Conservation (phyloP, 805 yeast genomes). For the Starmerella geochares region DNA sequence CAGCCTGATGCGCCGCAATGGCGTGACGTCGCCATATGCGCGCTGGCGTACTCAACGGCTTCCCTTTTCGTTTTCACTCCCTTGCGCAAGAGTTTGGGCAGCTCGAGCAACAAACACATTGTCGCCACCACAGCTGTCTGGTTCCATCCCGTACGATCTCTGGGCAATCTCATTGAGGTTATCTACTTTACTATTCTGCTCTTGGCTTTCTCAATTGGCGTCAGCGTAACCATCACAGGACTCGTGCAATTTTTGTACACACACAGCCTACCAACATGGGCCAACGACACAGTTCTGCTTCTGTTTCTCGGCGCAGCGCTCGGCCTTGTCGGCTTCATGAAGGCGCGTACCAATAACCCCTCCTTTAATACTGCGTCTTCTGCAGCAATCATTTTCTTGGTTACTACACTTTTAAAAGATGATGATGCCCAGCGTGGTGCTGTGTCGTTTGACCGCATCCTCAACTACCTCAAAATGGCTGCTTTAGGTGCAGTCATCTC, state of each 20-base stretch:
- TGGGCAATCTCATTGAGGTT: constrained; percentile 73
- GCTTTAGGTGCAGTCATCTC: constrained; percentile 51
- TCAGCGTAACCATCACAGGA: constrained; percentile 43
- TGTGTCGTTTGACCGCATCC: constrained; percentile 46
- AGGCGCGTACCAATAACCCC: constrained; percentile 53
- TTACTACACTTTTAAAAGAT: constrained; percentile 63
- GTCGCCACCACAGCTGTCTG: constrained; percentile 76
- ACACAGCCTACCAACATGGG: constrained; percentile 39
- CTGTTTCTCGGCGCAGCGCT: constrained; percentile 43
- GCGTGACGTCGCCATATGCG: constrained; percentile 37
- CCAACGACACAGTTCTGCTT: constrained; percentile 46
- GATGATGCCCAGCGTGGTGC: constrained; percentile 52
- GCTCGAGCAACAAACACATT: constrained; percentile 65
- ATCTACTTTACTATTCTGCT: constrained; percentile 55
- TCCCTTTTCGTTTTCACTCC: constrained; percentile 59
- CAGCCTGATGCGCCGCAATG: neutral
- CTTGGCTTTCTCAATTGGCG: constrained; percentile 36
- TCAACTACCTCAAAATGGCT: constrained; percentile 49
- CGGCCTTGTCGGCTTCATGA: constrained; percentile 59
- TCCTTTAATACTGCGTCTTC: constrained; percentile 77
- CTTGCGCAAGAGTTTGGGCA: constrained; percentile 43
- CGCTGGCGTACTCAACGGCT: constrained; percentile 64
- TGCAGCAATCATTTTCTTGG: constrained; percentile 58
- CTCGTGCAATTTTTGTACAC: constrained; percentile 14
- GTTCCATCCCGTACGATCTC: constrained; percentile 70